Base-by-base conservation (phyloP, 768 basidiomycete genomes). In the Suillus clintonianus region DNA sequence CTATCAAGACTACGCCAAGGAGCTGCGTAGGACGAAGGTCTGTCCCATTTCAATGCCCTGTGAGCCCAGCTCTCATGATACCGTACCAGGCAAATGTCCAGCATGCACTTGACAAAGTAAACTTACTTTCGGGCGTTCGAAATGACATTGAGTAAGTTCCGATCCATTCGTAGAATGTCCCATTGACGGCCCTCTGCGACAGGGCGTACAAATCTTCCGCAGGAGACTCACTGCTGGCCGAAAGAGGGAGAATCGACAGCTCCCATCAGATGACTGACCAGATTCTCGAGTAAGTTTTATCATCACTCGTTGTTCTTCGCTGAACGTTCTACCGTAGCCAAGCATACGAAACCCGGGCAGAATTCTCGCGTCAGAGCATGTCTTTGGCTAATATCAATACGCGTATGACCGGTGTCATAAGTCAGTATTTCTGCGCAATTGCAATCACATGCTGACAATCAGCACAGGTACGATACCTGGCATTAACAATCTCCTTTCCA, bases 201-300 rank as follows among this genome's bases (percentile, higher is more conserved):
- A 97, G 95, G 66, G 91, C 95, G 43, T 96, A 96, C 78, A 95
- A 95, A 75, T 91, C 94, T 7, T 90, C 92, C 19, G 85, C 91
- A 15, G 88, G 92, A 1, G 97, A 99, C 68, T 86, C 92, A 7
- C 78, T 99, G 45, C 81, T 99, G 32, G 87, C 89, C 27, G 97
- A 99, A 77, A 85, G 97, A 51, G 86, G 90, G 4, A 85, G 87
- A 65, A 97, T 99, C 64, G 97, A 98, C 77, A 92, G 88, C 67
- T 94, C 92, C 27, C 96, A 99, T 78, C 82, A 86, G 62, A 98
- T 99, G 96, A 91, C 94, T 22, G 97, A 99, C 72, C 91, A 91
- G 47, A 83, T 96, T 39, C 81, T 99, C 30, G 86, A 91, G 95
- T 97, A 71, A 63, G 91, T 75, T 55, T 37, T 48, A 48, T 62